Base-by-base conservation (phyloP, 148 eudicot genomes). In the Drosera capensis region DNA sequence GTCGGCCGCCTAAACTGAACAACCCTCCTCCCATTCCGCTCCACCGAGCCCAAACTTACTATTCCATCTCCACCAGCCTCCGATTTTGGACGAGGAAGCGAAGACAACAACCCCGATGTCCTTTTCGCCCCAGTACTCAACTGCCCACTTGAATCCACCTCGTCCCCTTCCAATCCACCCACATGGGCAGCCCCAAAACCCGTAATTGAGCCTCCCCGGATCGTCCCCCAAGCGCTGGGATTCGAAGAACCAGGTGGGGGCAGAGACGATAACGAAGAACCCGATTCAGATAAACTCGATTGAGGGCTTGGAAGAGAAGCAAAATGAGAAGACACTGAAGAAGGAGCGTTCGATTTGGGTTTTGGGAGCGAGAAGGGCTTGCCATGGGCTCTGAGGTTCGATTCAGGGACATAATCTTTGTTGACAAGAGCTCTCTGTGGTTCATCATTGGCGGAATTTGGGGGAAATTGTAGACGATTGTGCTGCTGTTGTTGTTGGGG, bases 1-100 rank as follows among this genome's bases (percentile, higher is more conserved):
- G 55, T 13, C 0, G 87, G 93, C 44, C 75, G 93, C 54, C 62
- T 73, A 18, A 81, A 66, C 42, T 71, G 86, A 43, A 86, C 75
- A 8, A 86, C 65, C 54, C 45, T 79, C 63, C 68, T 78, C 23
- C 69, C 44, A 39, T 48, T 51, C 46, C 74, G 63, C 15, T 20
- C 43, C 3, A 63, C 26, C 24, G 47, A 25, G 3, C 77, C 28
- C 20, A 49, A 43, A 43, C 48, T 57, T 20, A 52, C 12, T 45
- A 41, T 50, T 6, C 64, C 12, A 40, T 25, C 20, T 2, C 41
- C 54, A 31, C 46, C 36, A 9, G 62, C 14, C 23, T 25, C 58
- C 23, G 75, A 23, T 52, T 63, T 68, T 0, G 80, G 86, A 18
- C 57, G 58, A 18, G 82, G 82, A 49, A 80, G 70, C 15, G 62